Evolutionary conservation across 768 basidiomycete genomes (phyloP).

Genomic region (Trametes cinnabarina): DNA sequence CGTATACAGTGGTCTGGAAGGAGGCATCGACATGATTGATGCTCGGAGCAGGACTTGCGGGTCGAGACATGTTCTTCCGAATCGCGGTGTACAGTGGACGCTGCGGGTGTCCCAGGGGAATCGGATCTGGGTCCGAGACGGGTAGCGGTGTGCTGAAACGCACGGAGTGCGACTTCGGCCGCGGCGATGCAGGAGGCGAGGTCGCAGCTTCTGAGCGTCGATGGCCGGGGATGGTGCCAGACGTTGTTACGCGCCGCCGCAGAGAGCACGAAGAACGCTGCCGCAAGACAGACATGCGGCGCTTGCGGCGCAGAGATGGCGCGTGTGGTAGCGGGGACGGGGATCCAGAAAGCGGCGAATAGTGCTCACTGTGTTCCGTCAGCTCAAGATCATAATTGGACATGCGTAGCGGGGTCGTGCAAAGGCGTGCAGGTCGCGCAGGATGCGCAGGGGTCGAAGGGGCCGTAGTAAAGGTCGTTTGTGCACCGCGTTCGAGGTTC

Average conservation of each 20-base stretch:
- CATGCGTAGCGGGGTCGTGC: conserved; percentile 14
- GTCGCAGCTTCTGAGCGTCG: conserved; percentile 7
- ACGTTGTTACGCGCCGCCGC: conserved; percentile 16
- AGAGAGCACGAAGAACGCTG: conserved; percentile 27
- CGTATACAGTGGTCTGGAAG: conserved; percentile 7
- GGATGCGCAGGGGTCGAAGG: background rate
- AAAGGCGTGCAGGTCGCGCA: conserved; percentile 4
- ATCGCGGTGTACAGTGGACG: conserved; percentile 31
- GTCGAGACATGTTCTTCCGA: conserved; percentile 26
- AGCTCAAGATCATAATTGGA: background rate
- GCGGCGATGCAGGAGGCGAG: background rate
- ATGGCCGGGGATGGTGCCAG: background rate
- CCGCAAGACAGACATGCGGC: conserved; percentile 20
- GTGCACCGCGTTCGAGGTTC: background rate
- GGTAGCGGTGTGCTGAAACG: conserved; percentile 15
- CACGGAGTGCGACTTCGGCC: conserved; percentile 8
- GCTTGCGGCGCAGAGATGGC: conserved; percentile 20
- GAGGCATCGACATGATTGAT: conserved; percentile 6
- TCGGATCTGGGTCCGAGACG: background rate
- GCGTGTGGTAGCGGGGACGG: conserved; percentile 8
- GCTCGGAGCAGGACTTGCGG: conserved; percentile 11
- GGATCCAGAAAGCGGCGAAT: conserved; percentile 3
- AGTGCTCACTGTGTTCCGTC: conserved; percentile 12
- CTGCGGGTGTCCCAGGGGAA: conserved; percentile 24
- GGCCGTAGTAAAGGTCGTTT: background rate